phyloP scores from a whole-genome alignment of 495 filamentous ascomycete species.

The Apodospora peruviana region DNA sequence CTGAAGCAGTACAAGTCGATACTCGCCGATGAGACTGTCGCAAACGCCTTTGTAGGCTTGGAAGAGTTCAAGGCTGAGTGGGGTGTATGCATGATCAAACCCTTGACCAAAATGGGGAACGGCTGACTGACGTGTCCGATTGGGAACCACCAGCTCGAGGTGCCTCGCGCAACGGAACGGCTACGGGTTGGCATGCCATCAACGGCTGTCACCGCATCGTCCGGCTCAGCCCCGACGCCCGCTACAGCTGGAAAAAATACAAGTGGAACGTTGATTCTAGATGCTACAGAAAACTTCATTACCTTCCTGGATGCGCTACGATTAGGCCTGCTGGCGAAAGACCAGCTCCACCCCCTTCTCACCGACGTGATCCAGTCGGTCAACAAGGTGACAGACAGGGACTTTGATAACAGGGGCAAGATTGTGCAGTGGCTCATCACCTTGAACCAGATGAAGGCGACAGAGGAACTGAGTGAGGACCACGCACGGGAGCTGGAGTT shows the following conservation, averaged over 20 bases:
- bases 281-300: constrained; percentile 96
- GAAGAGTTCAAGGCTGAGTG: constrained; percentile 92
- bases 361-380: constrained; percentile 93
- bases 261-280: constrained; percentile 69
- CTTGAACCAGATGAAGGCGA: constrained; percentile 93
- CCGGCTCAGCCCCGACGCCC: constrained; percentile 33
- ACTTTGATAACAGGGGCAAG: constrained; percentile 91
- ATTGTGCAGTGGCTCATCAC: constrained; percentile 98
- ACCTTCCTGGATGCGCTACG: constrained; percentile 93
- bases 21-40: constrained; percentile 78
- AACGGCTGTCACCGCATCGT: constrained; percentile 53
- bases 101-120: too few relatives aligned
- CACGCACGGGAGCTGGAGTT: constrained; percentile 82
- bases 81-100: constrained; percentile 57
- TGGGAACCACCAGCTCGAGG: constrained; percentile 87
- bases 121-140: too few relatives aligned
- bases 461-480: constrained; percentile 81
- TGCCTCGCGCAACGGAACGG: constrained; percentile 87
- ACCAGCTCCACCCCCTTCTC: constrained; percentile 87
- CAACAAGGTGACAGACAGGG: constrained; percentile 88
- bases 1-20: constrained; percentile 97
- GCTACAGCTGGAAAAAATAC: constrained; percentile 49
- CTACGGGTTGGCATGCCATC: constrained; percentile 79
- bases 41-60: constrained; percentile 74
- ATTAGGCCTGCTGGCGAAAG: constrained; percentile 84